Evolutionary conservation across 164 flowering plant species (phyloP), one percentile per base, ranked within the genome.

Genomic region (Chimonanthus praecox): DNA sequence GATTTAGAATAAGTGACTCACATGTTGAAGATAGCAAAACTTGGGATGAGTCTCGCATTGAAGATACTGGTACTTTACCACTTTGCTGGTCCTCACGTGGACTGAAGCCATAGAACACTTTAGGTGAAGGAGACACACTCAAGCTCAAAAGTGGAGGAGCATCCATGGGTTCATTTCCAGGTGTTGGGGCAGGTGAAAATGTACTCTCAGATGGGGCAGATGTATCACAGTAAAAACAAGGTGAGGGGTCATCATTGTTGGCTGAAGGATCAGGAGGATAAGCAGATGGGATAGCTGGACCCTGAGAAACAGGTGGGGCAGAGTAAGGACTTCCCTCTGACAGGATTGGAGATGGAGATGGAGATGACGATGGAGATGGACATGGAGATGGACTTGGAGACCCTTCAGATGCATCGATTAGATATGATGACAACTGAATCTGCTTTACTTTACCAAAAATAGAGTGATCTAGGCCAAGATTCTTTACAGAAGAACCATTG

Each of bases 361-460:
- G 58, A 54, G 58, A 54, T 54, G n/a, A n/a, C n/a, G 60, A 54
- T 54, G 58, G 0, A 11, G 3, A 1, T 51, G 58, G 58, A 51
- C 16, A 51, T 51, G 58, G 85, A 49, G 78, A 71, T 0, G 87
- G 86, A 46, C 85, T 58, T 45, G 68, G 15, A 44, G 80, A 54
- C 16, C 16, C 16, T 73, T 67, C 70, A 65, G 86, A 79, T 2
- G 89, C 80, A 66, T 76, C 79, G 58, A 83, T 77, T 43, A 89
- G 82, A 70, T 80, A 82, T 65, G 92, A 84, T 47, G 97, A 90
- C 72, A 92, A 78, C 51, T 80, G 82, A 21, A 92, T 67, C 71
- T 85, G 80, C 71, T 88, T 92, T 20, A 90, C 94, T 77, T 82
- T 84, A 67, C 97, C 97, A 78, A 92, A 92, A 18, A 87, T 84